These are phyloP conservation scores for Clarireedia homoeocarpa DNA, from an alignment of 2,329 filamentous ascomycete genomes.

Conservation along the genomic window DNA sequence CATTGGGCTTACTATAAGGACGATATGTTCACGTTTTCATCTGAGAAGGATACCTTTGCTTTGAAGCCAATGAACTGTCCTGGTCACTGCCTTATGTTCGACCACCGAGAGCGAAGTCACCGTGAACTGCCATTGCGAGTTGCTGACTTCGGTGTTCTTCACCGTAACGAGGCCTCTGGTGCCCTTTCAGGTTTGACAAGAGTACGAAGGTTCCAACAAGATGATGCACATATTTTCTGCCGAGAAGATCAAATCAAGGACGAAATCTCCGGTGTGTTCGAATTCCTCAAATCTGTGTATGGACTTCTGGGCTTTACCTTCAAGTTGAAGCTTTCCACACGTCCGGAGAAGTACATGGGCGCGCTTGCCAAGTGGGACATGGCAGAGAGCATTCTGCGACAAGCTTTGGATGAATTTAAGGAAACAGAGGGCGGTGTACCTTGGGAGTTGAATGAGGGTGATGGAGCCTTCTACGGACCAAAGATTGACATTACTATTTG, in stretches of 20 bases:
- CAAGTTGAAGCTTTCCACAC: constrained; percentile 89
- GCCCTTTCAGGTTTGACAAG: constrained; percentile 85
- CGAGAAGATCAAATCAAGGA: constrained; percentile 65
- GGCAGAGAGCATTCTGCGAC: constrained; percentile 73
- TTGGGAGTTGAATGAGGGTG: constrained; percentile 90
- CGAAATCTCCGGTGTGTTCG: constrained; percentile 77
- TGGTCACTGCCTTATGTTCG: constrained; percentile 84
- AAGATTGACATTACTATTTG: constrained; percentile 97
- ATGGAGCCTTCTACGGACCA: constrained; percentile 96
- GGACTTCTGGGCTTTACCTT: constrained; percentile 82
- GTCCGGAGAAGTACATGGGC: constrained; percentile 81
- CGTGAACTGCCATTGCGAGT: constrained; percentile 84
- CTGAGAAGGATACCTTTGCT: constrained; percentile 78
- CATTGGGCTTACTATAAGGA: constrained; percentile 94
- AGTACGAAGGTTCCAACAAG: constrained; percentile 90
- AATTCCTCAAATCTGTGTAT: constrained; percentile 75
- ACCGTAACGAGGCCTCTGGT: constrained; percentile 91
- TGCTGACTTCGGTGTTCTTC: constrained; percentile 91
- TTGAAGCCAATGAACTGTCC: constrained; percentile 99
- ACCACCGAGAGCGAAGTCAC: constrained; percentile 76
- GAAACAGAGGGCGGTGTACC: constrained; percentile 46
- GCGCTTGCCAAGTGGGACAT: constrained; percentile 81
- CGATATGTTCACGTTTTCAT: constrained; percentile 84
- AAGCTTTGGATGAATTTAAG: constrained; percentile 72
- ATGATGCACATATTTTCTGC: constrained; percentile 96